These are phyloP conservation scores for Metarhizium brunneum DNA, from an alignment of 2,329 filamentous ascomycete species.

Conservation along the genomic window DNA sequence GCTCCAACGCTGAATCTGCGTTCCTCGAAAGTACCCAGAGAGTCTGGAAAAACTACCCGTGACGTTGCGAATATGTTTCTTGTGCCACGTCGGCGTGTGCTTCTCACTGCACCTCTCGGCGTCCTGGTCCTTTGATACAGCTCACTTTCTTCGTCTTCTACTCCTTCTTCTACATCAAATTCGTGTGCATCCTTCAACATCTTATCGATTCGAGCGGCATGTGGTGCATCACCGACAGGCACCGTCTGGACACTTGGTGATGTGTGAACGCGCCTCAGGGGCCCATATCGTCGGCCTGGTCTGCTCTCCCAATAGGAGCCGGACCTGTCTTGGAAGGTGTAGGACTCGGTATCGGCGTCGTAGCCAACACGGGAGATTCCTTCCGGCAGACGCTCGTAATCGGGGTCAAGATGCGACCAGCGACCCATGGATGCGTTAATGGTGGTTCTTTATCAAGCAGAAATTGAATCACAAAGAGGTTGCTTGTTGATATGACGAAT, in stretches of 20 bases:
- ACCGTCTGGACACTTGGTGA: neutral
- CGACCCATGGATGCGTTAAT: neutral
- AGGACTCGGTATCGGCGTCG: neutral
- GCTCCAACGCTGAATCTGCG: neutral
- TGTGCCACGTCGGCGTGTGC: neutral
- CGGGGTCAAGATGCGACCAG: neutral
- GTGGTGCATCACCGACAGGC: neutral
- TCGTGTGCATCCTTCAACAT: neutral
- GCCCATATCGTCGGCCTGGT: neutral
- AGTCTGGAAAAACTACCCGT: neutral
- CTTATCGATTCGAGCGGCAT: neutral
- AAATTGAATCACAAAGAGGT: too few relatives aligned
- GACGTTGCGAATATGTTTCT: neutral
- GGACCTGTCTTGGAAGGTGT: neutral
- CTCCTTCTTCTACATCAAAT: too few relatives aligned
- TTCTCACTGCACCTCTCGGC: neutral
- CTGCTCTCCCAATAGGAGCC: neutral
- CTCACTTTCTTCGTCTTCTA: neutral
- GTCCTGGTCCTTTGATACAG: neutral
- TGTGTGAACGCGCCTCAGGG: neutral
- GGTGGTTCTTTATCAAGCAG: neutral
- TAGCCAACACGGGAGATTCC: neutral
- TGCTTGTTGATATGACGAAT: too few relatives aligned
- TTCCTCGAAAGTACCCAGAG: neutral
- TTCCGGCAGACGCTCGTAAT: neutral